phyloP scores from a whole-genome alignment of 2,329 filamentous ascomycete species.

The Penicillium sumatraense region DNA sequence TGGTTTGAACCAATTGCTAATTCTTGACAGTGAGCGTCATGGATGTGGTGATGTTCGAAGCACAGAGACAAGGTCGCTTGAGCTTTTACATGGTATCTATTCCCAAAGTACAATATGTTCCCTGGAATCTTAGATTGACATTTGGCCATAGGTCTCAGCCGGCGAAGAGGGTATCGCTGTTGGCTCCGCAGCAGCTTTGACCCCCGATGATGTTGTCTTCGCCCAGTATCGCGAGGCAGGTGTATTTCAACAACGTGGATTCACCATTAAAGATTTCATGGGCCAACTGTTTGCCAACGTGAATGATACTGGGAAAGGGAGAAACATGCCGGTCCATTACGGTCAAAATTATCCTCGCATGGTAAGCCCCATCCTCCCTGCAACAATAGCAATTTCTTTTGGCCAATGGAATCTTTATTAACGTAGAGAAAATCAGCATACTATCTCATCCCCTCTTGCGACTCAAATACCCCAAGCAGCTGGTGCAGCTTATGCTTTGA shows the following conservation, averaged over 20 bases:
- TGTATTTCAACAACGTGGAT: slow-evolving; percentile 87
- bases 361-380: slow-evolving; percentile 54
- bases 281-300: slow-evolving; percentile 88
- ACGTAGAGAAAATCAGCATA: slow-evolving; percentile 70
- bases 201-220: slow-evolving; percentile 87
- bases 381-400: too few species aligned
- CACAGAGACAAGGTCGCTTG: slow-evolving; percentile 88
- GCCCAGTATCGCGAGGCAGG: slow-evolving; percentile 94
- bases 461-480: slow-evolving; percentile 89
- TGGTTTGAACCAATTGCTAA: slow-evolving; percentile 15
- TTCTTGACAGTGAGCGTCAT: slow-evolving; percentile 71
- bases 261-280: slow-evolving; percentile 89
- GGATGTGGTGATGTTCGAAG: slow-evolving; percentile 98
- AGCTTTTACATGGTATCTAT: slow-evolving; percentile 91
- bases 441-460: slow-evolving; percentile 81
- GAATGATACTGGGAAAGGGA: slow-evolving; percentile 76
- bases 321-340: slow-evolving; percentile 98
- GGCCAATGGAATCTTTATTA: background rate
- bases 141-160: slow-evolving; percentile 65
- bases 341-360: slow-evolving; percentile 83
- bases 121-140: too few species aligned
- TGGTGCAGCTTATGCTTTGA: slow-evolving; percentile 85
- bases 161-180: slow-evolving; percentile 95
- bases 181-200: slow-evolving; percentile 81
- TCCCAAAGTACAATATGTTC: too few species aligned